phyloP scores from a whole-genome alignment of 75 land plant genomes.

The Pinus albicaulis region DNA sequence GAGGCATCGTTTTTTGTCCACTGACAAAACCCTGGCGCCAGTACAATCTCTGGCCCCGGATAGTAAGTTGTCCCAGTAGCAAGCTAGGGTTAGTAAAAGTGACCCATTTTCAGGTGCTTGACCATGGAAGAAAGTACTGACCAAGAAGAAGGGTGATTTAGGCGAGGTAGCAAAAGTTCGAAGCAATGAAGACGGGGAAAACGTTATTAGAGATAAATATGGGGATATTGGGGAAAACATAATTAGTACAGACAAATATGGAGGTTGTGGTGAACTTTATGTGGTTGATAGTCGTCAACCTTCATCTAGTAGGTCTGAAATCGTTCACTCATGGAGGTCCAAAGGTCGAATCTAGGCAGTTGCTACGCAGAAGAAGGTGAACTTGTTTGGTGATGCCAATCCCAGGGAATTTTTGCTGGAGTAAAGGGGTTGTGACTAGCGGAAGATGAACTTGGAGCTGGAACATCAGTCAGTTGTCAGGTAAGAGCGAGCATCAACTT shows the following conservation, averaged over 20 bases:
- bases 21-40: not conserved
- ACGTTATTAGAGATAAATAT: not conserved
- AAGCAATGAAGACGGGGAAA: not conserved
- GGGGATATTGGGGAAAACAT: not conserved
- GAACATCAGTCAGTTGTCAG: constrained; percentile 21
- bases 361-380: constrained; percentile 13
- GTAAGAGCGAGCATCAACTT: not conserved
- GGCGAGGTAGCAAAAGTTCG: too few relatives aligned
- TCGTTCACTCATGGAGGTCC: constrained; percentile 10
- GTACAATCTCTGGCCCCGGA: not conserved
- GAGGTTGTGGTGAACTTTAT: not conserved
- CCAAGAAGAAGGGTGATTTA: constrained; percentile 29
- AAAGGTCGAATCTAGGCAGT: not conserved
- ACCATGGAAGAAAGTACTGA: constrained; percentile 34
- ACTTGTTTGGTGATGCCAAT: constrained; percentile 31
- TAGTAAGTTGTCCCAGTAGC: not conserved
- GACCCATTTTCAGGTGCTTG: constrained; percentile 37
- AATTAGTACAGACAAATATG: not conserved
- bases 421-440: constrained; percentile 29
- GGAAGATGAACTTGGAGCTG: constrained; percentile 24
- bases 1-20: not conserved
- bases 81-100: constrained; percentile 2
- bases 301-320: constrained; percentile 18
- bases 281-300: constrained; percentile 17
- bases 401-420: constrained; percentile 33